Evolutionary conservation across 768 basidiomycete species (phyloP), one percentile per base, ranked within the genome.

Genomic region (Infundibulicybe gibba): DNA sequence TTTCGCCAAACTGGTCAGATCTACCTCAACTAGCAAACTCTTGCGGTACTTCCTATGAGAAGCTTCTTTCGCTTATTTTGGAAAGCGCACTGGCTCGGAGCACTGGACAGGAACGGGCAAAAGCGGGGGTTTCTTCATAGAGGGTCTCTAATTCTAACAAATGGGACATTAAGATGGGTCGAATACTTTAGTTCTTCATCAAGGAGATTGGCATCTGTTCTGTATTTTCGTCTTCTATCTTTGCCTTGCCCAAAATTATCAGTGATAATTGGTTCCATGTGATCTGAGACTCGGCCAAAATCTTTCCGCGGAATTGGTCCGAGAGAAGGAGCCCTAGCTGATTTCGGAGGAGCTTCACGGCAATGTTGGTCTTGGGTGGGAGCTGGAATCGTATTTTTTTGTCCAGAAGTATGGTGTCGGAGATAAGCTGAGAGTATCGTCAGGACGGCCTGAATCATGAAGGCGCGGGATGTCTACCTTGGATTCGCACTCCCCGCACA

Each of bases 401-500:
- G 65, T 98, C 95, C 48, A 97, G 74, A 43, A 80, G 73, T 9
- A 81, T 73, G n/a, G 77, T 75, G 44, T 85, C 74, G 1, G 94
- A 83, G 32, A 81, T 67, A 20, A 87, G 70, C 94, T 97, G 44
- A 5, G 48, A 53, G 34, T 25, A 20, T 15, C 30, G 38, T 42
- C 16, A 43, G 6, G 8, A 43, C 9, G 40, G 32, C 19, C 30
- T 17, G 32, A 14, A 37, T 9, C n/a, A 6, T n/a, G 10, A 39
- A 20, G 11, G 13, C 15, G 11, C 15, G 5, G 2, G 17, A 31
- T 47, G 45, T 25, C n/a, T 48, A 61, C 92, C 79, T 87, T 94
- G 70, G 90, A 86, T 47, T 97, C 95, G 17, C 77, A 71, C 51
- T 97, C 95, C 8, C 95, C 95, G 49, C 94, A 97, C 1, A 97